Base-by-base conservation (phyloP, 2,329 filamentous ascomycete species). In the Pseudopithomyces chartarum region DNA sequence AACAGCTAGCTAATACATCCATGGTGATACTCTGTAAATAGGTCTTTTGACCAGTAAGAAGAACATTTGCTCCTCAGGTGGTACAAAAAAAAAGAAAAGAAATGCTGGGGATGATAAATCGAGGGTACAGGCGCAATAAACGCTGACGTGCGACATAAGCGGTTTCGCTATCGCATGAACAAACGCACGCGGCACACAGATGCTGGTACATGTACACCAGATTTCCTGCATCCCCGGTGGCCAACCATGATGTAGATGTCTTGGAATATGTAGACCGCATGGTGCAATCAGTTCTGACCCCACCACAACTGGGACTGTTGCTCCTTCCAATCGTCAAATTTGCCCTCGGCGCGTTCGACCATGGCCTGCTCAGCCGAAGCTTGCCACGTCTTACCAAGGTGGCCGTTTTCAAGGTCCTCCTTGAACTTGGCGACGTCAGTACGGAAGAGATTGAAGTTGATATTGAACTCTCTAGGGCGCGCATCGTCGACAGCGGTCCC, bases 371-470 rank as follows among this genome's bases (percentile, higher is more conserved):
- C 74, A 13, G 86, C 86, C 54, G 85, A 76, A 2, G 74, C 75
- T 56, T 83, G 77, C 85, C 85, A 89, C 49, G 78, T 78, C 10
- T 82, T 81, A n/a, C 82, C 80, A 60, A 86, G 82, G 48, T 79
- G 80, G 2, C 87, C 87, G 23, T 80, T 76, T 20, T 70, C 70
- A 1, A 88, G 75, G 61, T 88, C 84, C 3, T 80, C 68, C 65
- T 86, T 81, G 66, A 85, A 88, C 49, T 80, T 77, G 17, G 81
- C 80, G 38, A 86, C 69, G 42, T 79, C 82, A 19, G 81, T 80
- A 20, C 81, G 78, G 71, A 86, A 84, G 55, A 80, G 77, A 44
- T 77, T 75, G 20, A 71, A 81, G 67, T 49, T 61, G 6, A 60
- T 44, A 17, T 51, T 62, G 32, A 70, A 68, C n/a, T 67, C 64